A percentile compares a stretch with the other conserved stretches of the same genome.
These are phyloP conservation scores for Sporisorium reilianum DNA, from an alignment of 1,284 basidiomycete species.

Conservation along the genomic window DNA sequence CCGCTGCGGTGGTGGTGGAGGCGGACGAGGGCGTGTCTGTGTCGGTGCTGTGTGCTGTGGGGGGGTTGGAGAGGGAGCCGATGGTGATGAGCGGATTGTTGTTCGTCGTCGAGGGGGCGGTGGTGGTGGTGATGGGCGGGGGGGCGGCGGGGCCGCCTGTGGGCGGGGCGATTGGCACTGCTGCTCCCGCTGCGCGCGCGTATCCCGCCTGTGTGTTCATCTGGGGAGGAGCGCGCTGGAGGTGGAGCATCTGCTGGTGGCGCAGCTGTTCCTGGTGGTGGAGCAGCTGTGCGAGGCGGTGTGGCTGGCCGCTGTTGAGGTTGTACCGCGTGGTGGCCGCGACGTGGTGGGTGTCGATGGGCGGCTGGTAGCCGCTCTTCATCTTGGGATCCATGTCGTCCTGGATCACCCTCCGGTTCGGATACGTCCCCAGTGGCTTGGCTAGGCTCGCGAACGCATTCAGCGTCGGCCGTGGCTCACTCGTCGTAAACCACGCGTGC, in stretches of 20 bases:
- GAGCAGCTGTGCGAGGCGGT: conserved; percentile 27
- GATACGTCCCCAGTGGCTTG: conserved; percentile 71
- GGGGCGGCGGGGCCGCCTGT: conserved; percentile 42
- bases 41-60: not conserved
- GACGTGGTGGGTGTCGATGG: conserved; percentile 36
- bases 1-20: not conserved
- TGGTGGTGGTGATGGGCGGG: conserved; percentile 28
- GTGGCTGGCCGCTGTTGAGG: conserved; percentile 23
- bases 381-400: conserved; percentile 72
- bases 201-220: not conserved
- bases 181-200: not conserved
- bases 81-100: not conserved
- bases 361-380: conserved; percentile 42
- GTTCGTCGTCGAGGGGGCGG: not conserved
- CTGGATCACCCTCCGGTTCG: conserved; percentile 72
- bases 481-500: conserved; percentile 75
- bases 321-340: conserved; percentile 17
- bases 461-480: conserved; percentile 67
- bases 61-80: not conserved
- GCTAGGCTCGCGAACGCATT: conserved; percentile 68
- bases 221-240: conserved; percentile 1
- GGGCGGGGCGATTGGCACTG: conserved; percentile 9
- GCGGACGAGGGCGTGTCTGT: conserved; percentile 9
- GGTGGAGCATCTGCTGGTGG: conserved; percentile 31
- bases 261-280: conserved; percentile 32